Evolutionary conservation across 176 grass and related monocot species (phyloP).

Genomic region (Chloris gayana): DNA sequence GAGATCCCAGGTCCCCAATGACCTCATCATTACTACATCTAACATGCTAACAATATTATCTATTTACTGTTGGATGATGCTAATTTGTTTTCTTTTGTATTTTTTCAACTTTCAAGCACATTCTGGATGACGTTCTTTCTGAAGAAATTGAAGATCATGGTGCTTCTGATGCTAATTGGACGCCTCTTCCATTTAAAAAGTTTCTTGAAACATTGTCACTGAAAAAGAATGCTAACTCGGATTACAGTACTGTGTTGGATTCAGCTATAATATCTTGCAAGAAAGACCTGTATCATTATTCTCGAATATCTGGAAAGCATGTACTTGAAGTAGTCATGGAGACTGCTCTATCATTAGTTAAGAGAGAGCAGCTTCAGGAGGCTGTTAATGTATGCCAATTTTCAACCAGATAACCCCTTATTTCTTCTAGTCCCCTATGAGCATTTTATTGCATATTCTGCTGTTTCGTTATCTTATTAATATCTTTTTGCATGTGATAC

Average conservation of each 20-base stretch:
- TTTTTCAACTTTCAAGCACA: conserved; percentile 38
- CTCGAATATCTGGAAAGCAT: conserved; percentile 73
- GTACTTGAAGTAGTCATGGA: conserved; percentile 75
- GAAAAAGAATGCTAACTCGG: conserved; percentile 41
- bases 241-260: conserved; percentile 36
- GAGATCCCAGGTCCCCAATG: background rate
- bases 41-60: conserved; percentile 18
- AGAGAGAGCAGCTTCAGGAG: conserved; percentile 77
- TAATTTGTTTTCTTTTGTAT: conserved; percentile 34
- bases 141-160: conserved; percentile 80
- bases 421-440: conserved; percentile 21
- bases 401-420: conserved; percentile 3
- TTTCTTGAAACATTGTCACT: conserved; percentile 70
- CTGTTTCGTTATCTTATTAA: conserved; percentile 31
- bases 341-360: conserved; percentile 79
- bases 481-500: conserved; percentile 37
- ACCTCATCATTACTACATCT: background rate
- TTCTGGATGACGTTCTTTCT: conserved; percentile 71
- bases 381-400: conserved; percentile 79
- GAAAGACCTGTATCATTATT: conserved; percentile 92
- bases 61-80: conserved; percentile 31
- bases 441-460: conserved; percentile 31
- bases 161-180: conserved; percentile 53
- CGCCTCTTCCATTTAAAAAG: conserved; percentile 77
- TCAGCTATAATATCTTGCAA: conserved; percentile 62